Evolutionary conservation across 1,284 basidiomycete genomes (phyloP), one percentile per base, ranked within the genome.

Genomic region (Mycena citricolor): DNA sequence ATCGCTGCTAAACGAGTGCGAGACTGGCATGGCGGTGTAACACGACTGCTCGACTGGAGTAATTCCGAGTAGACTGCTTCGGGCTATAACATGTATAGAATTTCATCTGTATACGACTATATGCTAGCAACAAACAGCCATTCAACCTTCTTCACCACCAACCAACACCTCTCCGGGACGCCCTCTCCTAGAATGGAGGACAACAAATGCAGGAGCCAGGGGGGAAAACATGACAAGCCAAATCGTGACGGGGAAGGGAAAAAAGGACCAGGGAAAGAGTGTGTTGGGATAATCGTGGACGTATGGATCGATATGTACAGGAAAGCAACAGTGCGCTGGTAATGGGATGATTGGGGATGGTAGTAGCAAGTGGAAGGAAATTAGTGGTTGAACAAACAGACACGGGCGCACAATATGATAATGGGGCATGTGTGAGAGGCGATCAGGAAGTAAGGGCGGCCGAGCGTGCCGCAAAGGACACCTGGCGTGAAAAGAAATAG

Each of bases 401-500:
- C 16, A 33, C 28, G 44, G 45, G 45, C 45, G 45, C 45, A 13
- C n/a, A n/a, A 24, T 23, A 22, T 32, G 20, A 37, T 16, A 21
- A 31, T 40, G 45, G 37, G 34, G 25, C 6, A 26, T 19, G 20
- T 13, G 23, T 16, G 20, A n/a, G 26, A 28, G 32, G 20, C 4
- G 16, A 6, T 20, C 30, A 28, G 40, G 37, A 31, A 36, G 28
- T 35, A 17, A 45, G 38, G 42, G 48, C 48, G 39, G 43, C 48
- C 26, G 36, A 23, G 25, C 23, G 42, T 32, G 28, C 34, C 39
- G 19, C 20, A 19, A 30, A 13, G 36, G 32, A 24, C 29, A 32
- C 25, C 46, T 8, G 25, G 37, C 51, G 42, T 52, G 51, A 52
- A 52, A 14, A 26, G 43, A 31, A 43, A 52, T 12, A 37, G 51